Evolutionary conservation across 176 grass and related monocot species (phyloP).

Genomic region (Raddia guianensis): DNA sequence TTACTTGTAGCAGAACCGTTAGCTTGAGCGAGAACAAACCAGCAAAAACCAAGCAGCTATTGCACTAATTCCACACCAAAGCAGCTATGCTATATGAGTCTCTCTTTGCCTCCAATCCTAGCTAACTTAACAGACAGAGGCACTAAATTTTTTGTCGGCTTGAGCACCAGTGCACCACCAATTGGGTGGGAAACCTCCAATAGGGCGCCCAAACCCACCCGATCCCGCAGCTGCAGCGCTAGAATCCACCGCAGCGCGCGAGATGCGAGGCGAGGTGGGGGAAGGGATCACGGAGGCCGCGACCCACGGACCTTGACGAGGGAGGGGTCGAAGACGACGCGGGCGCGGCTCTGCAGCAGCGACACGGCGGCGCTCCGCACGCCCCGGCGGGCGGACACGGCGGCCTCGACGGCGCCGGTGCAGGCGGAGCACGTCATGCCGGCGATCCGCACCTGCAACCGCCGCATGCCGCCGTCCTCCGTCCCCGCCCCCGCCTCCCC

Average conservation of each 20-base stretch:
- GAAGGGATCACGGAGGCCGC: conserved; percentile 15
- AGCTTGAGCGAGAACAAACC: neutral
- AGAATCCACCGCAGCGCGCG: neutral
- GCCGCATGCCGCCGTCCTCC: conserved; percentile 50
- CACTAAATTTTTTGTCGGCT: conserved; percentile 45
- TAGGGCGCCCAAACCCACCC: neutral
- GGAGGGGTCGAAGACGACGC: conserved; percentile 84
- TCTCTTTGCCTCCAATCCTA: neutral
- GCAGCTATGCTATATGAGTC: neutral
- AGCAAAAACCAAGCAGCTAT: neutral
- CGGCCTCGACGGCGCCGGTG: conserved; percentile 79
- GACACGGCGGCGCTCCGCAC: conserved; percentile 68
- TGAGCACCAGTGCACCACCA: neutral
- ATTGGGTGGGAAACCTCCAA: conserved; percentile 6
- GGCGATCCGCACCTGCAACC: conserved; percentile 70
- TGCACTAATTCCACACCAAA: neutral
- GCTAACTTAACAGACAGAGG: conserved; percentile 32
- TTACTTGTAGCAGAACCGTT: neutral
- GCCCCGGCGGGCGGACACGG: conserved; percentile 53
- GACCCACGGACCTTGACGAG: conserved; percentile 61
- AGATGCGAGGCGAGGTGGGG: neutral
- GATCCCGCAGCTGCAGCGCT: neutral
- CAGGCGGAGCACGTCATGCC: conserved; percentile 99
- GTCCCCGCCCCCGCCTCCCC: neutral
- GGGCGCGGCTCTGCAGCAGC: conserved; percentile 82